phyloP scores from a whole-genome alignment of 768 basidiomycete species.

The Pholiota molesta region DNA sequence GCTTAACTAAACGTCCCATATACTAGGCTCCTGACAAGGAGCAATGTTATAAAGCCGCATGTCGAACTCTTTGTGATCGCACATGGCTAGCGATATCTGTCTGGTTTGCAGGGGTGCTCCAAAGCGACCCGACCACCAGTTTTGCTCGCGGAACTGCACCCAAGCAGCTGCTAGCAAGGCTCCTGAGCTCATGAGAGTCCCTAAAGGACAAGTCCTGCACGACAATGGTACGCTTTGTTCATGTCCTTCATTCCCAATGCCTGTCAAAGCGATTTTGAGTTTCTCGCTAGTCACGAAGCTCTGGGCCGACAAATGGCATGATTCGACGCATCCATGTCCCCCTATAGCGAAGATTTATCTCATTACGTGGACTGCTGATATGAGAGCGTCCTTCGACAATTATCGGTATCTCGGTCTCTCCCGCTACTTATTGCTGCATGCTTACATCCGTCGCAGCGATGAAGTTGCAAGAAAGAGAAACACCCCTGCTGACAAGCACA shows the following conservation, averaged over 20 bases:
- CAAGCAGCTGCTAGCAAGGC: not conserved
- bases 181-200: not conserved
- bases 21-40: too few relatives aligned
- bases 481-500: not conserved
- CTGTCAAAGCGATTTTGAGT: not conserved
- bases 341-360: not conserved
- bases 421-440: not conserved
- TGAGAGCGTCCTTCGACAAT: not conserved
- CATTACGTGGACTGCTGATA: not conserved
- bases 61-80: too few relatives aligned
- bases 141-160: not conserved
- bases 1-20: too few relatives aligned
- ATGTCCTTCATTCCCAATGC: not conserved
- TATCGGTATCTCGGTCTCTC: not conserved
- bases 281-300: not conserved
- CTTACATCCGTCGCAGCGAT: not conserved
- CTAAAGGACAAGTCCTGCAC: not conserved
- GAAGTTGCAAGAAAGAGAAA: not conserved
- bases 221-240: not conserved
- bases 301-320: not conserved
- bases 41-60: too few relatives aligned
- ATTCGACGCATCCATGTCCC: not conserved
- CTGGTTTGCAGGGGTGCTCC: not conserved
- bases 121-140: not conserved
- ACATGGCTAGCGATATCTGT: not conserved